A percentile compares a stretch with the other conserved stretches of the same genome.
phyloP scores from a whole-genome alignment of 345 rosid genomes.

The Hevea brasiliensis region DNA sequence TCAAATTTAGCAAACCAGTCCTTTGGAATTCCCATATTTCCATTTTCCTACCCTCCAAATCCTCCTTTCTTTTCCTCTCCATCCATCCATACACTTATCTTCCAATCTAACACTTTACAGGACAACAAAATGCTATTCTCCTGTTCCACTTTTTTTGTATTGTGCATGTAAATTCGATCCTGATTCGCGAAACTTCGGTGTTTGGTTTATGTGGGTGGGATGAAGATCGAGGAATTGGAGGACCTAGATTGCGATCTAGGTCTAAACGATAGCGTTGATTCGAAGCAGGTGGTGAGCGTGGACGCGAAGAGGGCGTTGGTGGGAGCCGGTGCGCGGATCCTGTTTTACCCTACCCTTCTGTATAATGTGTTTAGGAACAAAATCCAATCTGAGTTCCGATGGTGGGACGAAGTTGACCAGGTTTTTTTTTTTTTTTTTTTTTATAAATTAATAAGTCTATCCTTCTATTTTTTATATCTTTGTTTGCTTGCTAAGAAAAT shows the following conservation, averaged over 20 bases:
- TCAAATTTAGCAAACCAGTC: background rate
- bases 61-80: background rate
- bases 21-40: background rate
- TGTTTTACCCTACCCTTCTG: conserved; percentile 68
- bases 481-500: background rate
- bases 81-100: background rate
- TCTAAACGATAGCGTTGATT: conserved; percentile 11
- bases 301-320: conserved; percentile 54
- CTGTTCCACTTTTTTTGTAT: background rate
- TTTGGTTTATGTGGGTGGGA: conserved; percentile 10
- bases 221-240: conserved; percentile 55
- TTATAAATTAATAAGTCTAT: background rate
- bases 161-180: background rate
- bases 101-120: background rate
- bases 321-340: conserved; percentile 68
- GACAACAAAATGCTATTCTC: background rate
- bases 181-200: background rate
- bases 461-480: background rate
- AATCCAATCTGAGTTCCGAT: conserved; percentile 59
- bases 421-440: conserved; percentile 21
- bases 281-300: conserved; percentile 29
- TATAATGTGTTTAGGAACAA: conserved; percentile 66
- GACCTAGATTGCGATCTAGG: conserved; percentile 33
- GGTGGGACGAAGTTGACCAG: conserved; percentile 77
- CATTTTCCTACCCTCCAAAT: background rate